Conservation (phyloP, 73 alveolate genomes). For the Uronychia binucleata region DNA sequence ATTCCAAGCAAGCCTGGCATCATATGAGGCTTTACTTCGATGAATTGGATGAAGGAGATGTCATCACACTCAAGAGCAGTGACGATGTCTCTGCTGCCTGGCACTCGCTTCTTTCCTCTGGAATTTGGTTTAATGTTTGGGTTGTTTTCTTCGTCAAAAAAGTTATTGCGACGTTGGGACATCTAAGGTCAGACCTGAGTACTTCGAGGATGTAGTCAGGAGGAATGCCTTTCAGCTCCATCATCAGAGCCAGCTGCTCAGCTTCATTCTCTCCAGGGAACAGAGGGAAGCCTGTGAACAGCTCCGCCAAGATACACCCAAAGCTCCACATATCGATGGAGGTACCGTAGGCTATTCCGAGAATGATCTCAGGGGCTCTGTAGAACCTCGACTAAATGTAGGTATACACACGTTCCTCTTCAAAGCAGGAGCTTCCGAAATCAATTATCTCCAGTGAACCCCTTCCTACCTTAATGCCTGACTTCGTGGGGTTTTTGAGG, state of each 20-base stretch:
- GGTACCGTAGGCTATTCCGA: conserved; percentile 63
- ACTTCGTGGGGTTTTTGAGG: conserved; percentile 68
- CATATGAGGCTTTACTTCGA: background rate
- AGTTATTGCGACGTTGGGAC: conserved; percentile 42
- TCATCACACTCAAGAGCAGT: conserved; percentile 36
- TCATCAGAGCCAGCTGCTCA: conserved; percentile 77
- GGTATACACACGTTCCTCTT: conserved; percentile 57
- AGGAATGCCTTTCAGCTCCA: conserved; percentile 76
- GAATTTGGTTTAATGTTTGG: conserved; percentile 69
- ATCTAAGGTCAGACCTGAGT: conserved; percentile 14
- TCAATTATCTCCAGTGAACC: conserved; percentile 86
- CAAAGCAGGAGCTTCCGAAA: conserved; percentile 82
- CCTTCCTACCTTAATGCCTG: conserved; percentile 78
- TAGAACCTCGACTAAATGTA: conserved; percentile 59
- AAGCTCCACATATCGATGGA: conserved; percentile 89
- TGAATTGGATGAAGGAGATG: conserved; percentile 48
- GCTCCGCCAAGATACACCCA: conserved; percentile 88
- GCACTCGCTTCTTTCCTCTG: conserved; percentile 76
- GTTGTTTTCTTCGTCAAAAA: conserved; percentile 17
- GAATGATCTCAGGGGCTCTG: conserved; percentile 71
- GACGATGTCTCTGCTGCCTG: conserved; percentile 40
- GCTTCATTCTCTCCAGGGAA: conserved; percentile 91
- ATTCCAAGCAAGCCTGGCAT: conserved; percentile 60
- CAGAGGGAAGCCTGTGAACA: conserved; percentile 80
- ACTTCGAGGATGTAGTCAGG: conserved; percentile 48